Base-by-base conservation (phyloP, 2,329 filamentous ascomycete genomes). In the Pseudogymnoascus sp. region DNA sequence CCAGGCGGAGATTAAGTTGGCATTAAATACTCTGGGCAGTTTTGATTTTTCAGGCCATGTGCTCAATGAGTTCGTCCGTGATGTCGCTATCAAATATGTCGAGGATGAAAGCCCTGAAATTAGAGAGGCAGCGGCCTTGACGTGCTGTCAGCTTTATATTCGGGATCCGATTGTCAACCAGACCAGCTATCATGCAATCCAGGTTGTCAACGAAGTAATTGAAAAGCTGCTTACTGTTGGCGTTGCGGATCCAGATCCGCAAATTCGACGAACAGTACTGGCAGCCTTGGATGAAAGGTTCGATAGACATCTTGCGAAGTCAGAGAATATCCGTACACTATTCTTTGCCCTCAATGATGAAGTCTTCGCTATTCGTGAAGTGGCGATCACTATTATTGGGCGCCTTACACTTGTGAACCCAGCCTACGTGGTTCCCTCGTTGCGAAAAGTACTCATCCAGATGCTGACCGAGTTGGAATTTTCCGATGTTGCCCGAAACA, bases 341-440 rank as follows among this genome's bases (percentile, higher is more conserved):
- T 97, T 99, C 73, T 86, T 97, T 62, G 92, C 94, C 0, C 81
- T 99, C 13, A 96, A 99, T 66, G 94, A 99, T 68, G 92, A 97
- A 70, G 82, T 91, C 1, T 99, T 97, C 65, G 80, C 85, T 2
- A 96, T 97, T 62, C 82, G 95, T 67, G 92, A 99, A 74, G 92
- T 94, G 26, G 89, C 94, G 7, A 96, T 99, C 68, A 88, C 90
- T 15, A 96, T 99, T 65, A 96, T 99, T 67, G 95, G 94, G 30
- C 90, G 95, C 10, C 78, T 99, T 60, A 95, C 94, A 0, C 82
- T 84, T 58, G 86, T 91, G 65, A 99, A 99, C 65, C 95, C 94
- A 1, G 95, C 95, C 61, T 99, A 99, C 73, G 92, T 99, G 65
- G 95, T 99, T 68, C 94, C 95, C 1, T 95, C 94, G 0, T 74